These are phyloP conservation scores for Metschnikowia continentalis DNA, from an alignment of 805 yeast species.

Conservation along the genomic window DNA sequence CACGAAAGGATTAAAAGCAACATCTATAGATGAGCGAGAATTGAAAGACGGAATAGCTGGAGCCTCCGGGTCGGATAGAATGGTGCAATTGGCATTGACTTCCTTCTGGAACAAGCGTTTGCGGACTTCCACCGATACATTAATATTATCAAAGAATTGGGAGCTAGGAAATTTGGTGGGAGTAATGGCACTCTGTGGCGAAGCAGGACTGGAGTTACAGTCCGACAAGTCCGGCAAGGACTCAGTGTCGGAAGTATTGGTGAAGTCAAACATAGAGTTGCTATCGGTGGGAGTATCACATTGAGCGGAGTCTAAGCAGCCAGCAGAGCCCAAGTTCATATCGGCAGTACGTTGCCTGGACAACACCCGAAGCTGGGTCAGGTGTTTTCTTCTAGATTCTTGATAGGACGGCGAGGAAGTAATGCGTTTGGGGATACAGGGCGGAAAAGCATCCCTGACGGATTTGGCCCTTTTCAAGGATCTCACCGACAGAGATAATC, in stretches of 20 bases:
- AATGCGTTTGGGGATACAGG: slow-evolving; percentile 1
- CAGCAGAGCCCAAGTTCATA: neutral
- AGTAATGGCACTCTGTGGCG: slow-evolving; percentile 12
- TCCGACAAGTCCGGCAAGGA: slow-evolving; percentile 36
- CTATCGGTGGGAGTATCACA: neutral
- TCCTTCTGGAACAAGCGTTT: slow-evolving; percentile 3
- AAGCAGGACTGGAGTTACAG: slow-evolving; percentile 18
- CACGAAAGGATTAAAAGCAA: neutral
- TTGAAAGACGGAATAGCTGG: neutral
- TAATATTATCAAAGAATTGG: slow-evolving; percentile 1
- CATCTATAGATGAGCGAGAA: neutral
- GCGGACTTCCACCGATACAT: neutral
- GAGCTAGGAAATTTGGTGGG: slow-evolving; percentile 12
- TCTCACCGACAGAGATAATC: neutral
- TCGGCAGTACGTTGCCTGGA: neutral
- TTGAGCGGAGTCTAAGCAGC: neutral
- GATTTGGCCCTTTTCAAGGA: slow-evolving; percentile 13
- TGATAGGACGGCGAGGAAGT: neutral
- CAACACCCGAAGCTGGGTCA: neutral
- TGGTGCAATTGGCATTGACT: neutral
- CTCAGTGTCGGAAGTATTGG: slow-evolving; percentile 27
- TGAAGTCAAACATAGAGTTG: neutral
- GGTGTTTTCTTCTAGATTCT: neutral
- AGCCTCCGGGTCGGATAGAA: neutral
- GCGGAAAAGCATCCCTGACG: slow-evolving; percentile 12